These are phyloP conservation scores for Penicillium psychrosexuale DNA, from an alignment of 2,329 filamentous ascomycete genomes.

Conservation along the genomic window DNA sequence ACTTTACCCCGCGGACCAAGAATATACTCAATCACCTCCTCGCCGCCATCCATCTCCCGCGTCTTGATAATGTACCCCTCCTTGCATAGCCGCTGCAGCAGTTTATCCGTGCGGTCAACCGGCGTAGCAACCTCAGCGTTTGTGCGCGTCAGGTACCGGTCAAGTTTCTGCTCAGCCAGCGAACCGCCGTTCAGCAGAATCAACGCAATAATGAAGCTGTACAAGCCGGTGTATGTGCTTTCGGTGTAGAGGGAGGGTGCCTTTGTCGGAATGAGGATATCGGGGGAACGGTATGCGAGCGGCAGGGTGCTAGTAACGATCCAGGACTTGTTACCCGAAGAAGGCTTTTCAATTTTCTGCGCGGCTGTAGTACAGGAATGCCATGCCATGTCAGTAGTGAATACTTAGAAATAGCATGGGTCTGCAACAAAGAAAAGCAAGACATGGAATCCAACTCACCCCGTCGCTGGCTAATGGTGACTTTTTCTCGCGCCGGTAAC, in stretches of 20 bases:
- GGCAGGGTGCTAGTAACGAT: constrained; percentile 74
- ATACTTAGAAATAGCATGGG: not conserved
- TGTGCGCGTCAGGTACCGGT: constrained; percentile 68
- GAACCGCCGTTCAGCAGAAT: constrained; percentile 71
- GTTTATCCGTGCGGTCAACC: constrained; percentile 69
- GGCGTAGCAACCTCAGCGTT: constrained; percentile 74
- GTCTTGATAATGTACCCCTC: constrained; percentile 80
- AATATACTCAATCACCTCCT: constrained; percentile 75
- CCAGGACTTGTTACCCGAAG: constrained; percentile 64
- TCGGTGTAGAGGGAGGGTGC: constrained; percentile 66
- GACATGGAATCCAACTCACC: constrained; percentile 47
- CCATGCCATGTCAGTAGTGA: not conserved
- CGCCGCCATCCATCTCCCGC: constrained; percentile 66
- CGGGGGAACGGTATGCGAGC: constrained; percentile 59
- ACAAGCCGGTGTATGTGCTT: constrained; percentile 76
- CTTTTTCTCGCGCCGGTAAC: constrained; percentile 75
- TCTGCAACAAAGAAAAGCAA: constrained; percentile 1
- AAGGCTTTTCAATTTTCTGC: constrained; percentile 44
- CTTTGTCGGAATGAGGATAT: constrained; percentile 66
- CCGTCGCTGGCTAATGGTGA: constrained; percentile 74
- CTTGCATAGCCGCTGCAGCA: constrained; percentile 70
- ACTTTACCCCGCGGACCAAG: constrained; percentile 81
- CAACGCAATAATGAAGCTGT: constrained; percentile 73
- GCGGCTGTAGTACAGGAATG: constrained; percentile 40
- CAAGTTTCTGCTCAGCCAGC: constrained; percentile 74